phyloP scores from a whole-genome alignment of 306 rosid species.

The Prinsepia uniflora region DNA sequence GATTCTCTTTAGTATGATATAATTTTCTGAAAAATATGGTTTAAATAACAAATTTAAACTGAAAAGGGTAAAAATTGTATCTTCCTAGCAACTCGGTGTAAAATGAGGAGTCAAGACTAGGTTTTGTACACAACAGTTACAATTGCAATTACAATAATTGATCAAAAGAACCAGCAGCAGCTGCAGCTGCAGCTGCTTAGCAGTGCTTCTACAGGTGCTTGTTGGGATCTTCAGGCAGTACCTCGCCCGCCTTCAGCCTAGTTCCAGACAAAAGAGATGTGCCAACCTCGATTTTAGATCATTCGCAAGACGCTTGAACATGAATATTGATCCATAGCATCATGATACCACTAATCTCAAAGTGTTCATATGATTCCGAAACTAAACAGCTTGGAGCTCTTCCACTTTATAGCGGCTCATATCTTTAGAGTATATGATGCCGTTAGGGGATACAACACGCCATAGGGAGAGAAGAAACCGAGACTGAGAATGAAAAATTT shows the following conservation, averaged over 20 bases:
- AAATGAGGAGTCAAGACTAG: no score
- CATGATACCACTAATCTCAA: neutral
- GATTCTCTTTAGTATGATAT: no score
- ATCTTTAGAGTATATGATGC: slow-evolving; percentile 31
- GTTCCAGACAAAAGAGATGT: neutral
- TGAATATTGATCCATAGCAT: neutral
- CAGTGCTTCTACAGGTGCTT: neutral
- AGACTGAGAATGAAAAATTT: slow-evolving; percentile 18
- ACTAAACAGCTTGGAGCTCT: slow-evolving; percentile 29
- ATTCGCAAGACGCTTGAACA: neutral
- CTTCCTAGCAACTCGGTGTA: no score
- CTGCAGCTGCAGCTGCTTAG: neutral
- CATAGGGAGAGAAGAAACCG: slow-evolving; percentile 26
- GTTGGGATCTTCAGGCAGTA: neutral
- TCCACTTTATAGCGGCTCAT: slow-evolving; percentile 11
- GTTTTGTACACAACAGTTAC: no score
- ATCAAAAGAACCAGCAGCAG: neutral
- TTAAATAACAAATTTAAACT: no score
- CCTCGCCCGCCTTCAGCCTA: neutral
- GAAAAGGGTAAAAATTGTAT: no score
- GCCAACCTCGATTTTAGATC: neutral
- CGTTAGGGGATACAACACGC: slow-evolving; percentile 31
- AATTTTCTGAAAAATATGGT: no score
- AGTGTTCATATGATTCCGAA: neutral
- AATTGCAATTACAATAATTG: no score